These are phyloP conservation scores for Hericium rajendrae DNA, from an alignment of 768 basidiomycete species.

Conservation along the genomic window DNA sequence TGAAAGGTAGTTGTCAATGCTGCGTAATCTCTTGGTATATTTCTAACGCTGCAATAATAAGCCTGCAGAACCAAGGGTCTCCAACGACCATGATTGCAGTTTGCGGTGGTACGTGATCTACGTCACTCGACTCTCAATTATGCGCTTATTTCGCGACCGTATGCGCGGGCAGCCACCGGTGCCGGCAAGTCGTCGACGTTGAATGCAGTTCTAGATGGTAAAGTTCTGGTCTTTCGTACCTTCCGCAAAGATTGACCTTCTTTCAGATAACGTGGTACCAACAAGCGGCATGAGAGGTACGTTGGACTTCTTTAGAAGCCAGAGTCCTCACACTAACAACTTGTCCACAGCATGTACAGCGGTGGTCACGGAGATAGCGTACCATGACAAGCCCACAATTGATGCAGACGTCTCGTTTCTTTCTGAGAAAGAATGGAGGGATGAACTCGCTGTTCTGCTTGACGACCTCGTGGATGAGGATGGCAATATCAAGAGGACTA, in stretches of 20 bases:
- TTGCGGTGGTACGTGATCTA: slow-evolving; percentile 39
- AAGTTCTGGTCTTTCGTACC: background rate
- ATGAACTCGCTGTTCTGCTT: slow-evolving; percentile 44
- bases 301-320: background rate
- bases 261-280: slow-evolving; percentile 49
- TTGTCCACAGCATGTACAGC: slow-evolving; percentile 48
- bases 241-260: background rate
- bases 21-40: background rate
- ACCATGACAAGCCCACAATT: slow-evolving; percentile 45
- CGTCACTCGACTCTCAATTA: background rate
- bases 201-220: slow-evolving; percentile 54
- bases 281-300: slow-evolving; percentile 58
- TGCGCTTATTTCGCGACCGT: background rate
- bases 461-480: slow-evolving; percentile 53
- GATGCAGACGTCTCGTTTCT: slow-evolving; percentile 54
- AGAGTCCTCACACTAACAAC: background rate
- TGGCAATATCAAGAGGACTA: slow-evolving; percentile 40
- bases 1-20: slow-evolving; percentile 27
- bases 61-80: slow-evolving; percentile 38
- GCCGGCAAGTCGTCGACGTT: slow-evolving; percentile 54
- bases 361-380: slow-evolving; percentile 51
- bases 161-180: slow-evolving; percentile 36
- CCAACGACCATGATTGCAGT: slow-evolving; percentile 57
- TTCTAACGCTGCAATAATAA: slow-evolving; percentile 13
- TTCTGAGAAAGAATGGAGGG: slow-evolving; percentile 44